Base-by-base conservation (phyloP, 2,329 filamentous ascomycete genomes). In the Aspergillus fumigatus region DNA sequence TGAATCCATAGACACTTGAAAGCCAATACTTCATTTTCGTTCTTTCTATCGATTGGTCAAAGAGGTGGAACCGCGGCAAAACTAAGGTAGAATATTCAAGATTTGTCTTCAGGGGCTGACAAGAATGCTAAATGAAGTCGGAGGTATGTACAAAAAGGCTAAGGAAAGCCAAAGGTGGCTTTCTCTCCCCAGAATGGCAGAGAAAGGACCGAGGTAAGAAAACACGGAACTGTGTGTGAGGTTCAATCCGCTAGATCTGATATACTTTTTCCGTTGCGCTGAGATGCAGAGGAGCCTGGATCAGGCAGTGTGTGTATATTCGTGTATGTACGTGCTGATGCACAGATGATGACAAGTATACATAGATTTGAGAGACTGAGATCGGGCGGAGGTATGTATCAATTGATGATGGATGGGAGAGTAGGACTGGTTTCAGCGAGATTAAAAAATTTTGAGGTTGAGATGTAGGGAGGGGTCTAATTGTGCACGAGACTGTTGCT, bases 401-500 rank as follows among this genome's bases (percentile, higher is more conserved):
- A 17, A 14, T 7, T 17, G 32, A 17, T 17, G 32, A 17, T 14
- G 32, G 32, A 38, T 7, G 32, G 32, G 14, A 38, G 32, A 38
- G 32, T 6, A 38, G 14, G 14, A 17, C 6, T 38, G 32, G 17
- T 17, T 38, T 35, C 32, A 17, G 32, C 14, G 17, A 14, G 25
- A 23, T 48, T 29, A 8, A 4, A 10, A 10, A 10, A 10, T 9
- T 10, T 29, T 29, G 19, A 50, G 19, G 49, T 51, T 48, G 50
- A 48, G 17, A 48, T 49, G 48, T 9, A 55, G 51, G 32, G 58
- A 52, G 55, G 60, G 55, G 59, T 47, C 67, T 64, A 71, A 32
- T 63, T 59, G 52, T 78, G 67, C 57, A 65, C 26, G 29, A 86
- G 70, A 55, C 74, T 75, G 52, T 77, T 73, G 43, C 81, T 83